These are phyloP conservation scores for Quillaja saponaria DNA, from an alignment of 306 rosid species.

Conservation along the genomic window DNA sequence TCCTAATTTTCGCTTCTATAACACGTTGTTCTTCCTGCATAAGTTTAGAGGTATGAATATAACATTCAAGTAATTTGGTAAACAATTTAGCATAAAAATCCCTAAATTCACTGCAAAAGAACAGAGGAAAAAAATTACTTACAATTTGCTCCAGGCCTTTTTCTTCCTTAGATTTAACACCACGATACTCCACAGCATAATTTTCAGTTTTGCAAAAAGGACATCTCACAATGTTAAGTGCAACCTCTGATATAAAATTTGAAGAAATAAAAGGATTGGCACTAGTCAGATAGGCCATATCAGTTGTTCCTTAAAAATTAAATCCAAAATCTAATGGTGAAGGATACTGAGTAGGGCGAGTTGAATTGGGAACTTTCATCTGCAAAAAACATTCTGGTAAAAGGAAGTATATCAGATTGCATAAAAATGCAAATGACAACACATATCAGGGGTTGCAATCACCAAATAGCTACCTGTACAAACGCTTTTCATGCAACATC, in stretches of 20 bases:
- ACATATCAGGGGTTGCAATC: constrained; percentile 5
- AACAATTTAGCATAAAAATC: constrained; percentile 21
- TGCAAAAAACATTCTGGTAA: constrained; percentile 92
- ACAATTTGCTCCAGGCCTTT: constrained; percentile 90
- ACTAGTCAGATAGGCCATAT: constrained; percentile 1
- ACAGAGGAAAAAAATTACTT: constrained; percentile 30
- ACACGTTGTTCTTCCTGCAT: constrained; percentile 96
- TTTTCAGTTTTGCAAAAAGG: constrained; percentile 92
- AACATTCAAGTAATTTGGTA: constrained; percentile 10
- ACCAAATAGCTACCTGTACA: constrained; percentile 73
- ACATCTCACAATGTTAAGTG: constrained; percentile 73
- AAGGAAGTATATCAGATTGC: constrained; percentile 40
- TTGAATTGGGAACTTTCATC: constrained; percentile 99
- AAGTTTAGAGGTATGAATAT: constrained; percentile 25
- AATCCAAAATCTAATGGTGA: constrained; percentile 19
- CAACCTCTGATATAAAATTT: constrained; percentile 32
- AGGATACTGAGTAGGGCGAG: constrained; percentile 99
- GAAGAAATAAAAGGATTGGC: constrained; percentile 16
- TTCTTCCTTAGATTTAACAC: constrained; percentile 94
- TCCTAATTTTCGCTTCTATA: constrained; percentile 97
- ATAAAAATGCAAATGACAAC: constrained; percentile 12
- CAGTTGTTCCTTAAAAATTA: constrained; percentile 1
- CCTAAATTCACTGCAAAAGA: neutral
- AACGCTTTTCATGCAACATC: constrained; percentile 98
- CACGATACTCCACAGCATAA: constrained; percentile 96